A percentile compares a stretch with the other conserved stretches of the same genome.
Evolutionary conservation across 169 alveolate species (phyloP).

Genomic region (Cryptosporidium muris): DNA sequence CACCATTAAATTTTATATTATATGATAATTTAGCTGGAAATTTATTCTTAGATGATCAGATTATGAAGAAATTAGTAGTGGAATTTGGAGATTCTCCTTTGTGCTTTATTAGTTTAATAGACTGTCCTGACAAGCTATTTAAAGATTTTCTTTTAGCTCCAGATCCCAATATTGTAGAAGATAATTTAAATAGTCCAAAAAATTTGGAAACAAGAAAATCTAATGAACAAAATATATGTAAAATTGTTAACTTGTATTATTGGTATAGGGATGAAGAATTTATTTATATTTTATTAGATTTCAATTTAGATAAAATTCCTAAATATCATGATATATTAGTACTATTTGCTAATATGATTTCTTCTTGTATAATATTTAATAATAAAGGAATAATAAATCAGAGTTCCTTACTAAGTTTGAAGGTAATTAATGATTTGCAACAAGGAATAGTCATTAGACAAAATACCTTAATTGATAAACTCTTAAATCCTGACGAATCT

Average conservation of each 20-base stretch:
- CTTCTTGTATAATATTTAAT: slow-evolving; percentile 51
- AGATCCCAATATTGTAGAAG: slow-evolving; percentile 30
- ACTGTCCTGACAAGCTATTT: slow-evolving; percentile 29
- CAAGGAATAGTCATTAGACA: slow-evolving; percentile 35
- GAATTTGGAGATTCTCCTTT: slow-evolving; percentile 66
- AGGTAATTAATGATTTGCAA: slow-evolving; percentile 22
- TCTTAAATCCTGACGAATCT: background rate
- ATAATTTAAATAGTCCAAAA: background rate
- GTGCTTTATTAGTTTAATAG: slow-evolving; percentile 61
- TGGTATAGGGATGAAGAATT: slow-evolving; percentile 68
- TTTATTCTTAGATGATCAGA: slow-evolving; percentile 15
- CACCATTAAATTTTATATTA: slow-evolving; percentile 19
- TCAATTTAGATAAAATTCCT: slow-evolving; percentile 32
- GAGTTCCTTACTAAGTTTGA: slow-evolving; percentile 11
- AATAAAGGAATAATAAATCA: slow-evolving; percentile 64
- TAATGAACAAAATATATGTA: background rate
- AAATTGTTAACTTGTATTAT: slow-evolving; percentile 48
- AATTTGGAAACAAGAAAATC: background rate
- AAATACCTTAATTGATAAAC: slow-evolving; percentile 16
- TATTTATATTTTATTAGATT: slow-evolving; percentile 57
- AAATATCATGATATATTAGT: slow-evolving; percentile 46
- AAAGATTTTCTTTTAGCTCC: slow-evolving; percentile 34
- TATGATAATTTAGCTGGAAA: slow-evolving; percentile 11
- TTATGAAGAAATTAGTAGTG: slow-evolving; percentile 24
- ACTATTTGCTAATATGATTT: slow-evolving; percentile 36